Percentiles rank a stretch among this genome's conserved stretches.
phyloP scores from a whole-genome alignment of 805 yeast genomes.

The Blastobotrys chiropterorum region DNA sequence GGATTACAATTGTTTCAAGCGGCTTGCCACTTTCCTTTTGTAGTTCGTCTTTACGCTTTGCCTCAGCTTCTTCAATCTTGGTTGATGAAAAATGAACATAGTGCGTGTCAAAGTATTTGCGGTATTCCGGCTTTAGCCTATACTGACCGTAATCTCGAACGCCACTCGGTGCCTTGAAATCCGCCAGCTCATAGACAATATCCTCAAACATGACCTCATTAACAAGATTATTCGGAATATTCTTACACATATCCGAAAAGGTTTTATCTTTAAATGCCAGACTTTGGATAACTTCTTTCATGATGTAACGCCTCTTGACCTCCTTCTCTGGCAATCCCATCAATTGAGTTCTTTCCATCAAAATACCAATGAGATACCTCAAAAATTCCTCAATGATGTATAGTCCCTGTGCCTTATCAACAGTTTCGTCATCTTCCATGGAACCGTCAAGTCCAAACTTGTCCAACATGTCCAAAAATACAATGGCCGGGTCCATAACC shows the following conservation, averaged over 20 bases:
- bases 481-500: conserved; percentile 48
- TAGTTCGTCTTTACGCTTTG: conserved; percentile 47
- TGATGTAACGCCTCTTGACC: conserved; percentile 45
- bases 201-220: conserved; percentile 70
- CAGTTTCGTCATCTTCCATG: conserved; percentile 27
- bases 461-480: conserved; percentile 50
- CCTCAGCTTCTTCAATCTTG: conserved; percentile 77
- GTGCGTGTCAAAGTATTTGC: conserved; percentile 65
- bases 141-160: conserved; percentile 57
- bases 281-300: conserved; percentile 71
- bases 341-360: conserved; percentile 62
- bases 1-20: conserved; percentile 46
- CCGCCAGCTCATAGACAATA: conserved; percentile 50
- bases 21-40: conserved; percentile 34
- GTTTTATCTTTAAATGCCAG: conserved; percentile 70
- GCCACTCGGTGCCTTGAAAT: conserved; percentile 55
- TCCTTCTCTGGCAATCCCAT: conserved; percentile 42
- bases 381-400: conserved; percentile 77
- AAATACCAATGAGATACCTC: conserved; percentile 55
- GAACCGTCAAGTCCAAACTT: conserved; percentile 56
- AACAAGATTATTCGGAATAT: conserved; percentile 69
- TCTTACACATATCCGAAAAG: conserved; percentile 61
- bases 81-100: conserved; percentile 73
- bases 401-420: conserved; percentile 39
- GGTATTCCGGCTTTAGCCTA: conserved; percentile 52